Percentiles rank a stretch among this genome's conserved stretches.
phyloP scores from a whole-genome alignment of 345 rosid genomes.

The Aquilaria malaccensis region DNA sequence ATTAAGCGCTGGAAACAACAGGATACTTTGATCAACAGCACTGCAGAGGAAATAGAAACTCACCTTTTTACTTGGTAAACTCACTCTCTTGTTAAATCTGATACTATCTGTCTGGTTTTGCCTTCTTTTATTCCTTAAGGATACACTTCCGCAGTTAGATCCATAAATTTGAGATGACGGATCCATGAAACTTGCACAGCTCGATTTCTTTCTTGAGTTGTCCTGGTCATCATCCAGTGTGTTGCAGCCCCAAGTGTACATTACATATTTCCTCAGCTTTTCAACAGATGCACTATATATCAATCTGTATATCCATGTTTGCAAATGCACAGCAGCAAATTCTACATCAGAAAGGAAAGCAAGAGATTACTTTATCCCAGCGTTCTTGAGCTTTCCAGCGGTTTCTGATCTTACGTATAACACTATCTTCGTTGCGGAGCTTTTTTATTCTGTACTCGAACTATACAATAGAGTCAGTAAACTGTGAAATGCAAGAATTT shows the following conservation, averaged over 20 bases:
- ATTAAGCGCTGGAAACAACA: too few species aligned
- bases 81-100: slow-evolving; percentile 31
- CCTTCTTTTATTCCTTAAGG: slow-evolving; percentile 27
- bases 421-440: slow-evolving; percentile 74
- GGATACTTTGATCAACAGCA: too few species aligned
- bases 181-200: slow-evolving; percentile 27
- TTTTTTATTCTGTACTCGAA: slow-evolving; percentile 77
- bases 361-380: slow-evolving; percentile 73
- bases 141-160: slow-evolving; percentile 23
- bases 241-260: slow-evolving; percentile 71
- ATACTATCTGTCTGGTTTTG: slow-evolving; percentile 17
- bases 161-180: slow-evolving; percentile 30
- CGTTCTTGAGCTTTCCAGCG: slow-evolving; percentile 69
- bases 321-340: too few species aligned
- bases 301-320: not conserved
- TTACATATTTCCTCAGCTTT: slow-evolving; percentile 89
- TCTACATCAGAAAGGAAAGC: not conserved
- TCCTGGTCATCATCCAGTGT: slow-evolving; percentile 33
- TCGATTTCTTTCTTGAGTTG: slow-evolving; percentile 17
- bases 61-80: slow-evolving; percentile 52
- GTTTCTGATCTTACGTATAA: slow-evolving; percentile 53
- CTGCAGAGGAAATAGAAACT: not conserved
- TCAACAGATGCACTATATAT: slow-evolving; percentile 12
- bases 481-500: too few species aligned
- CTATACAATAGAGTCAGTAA: slow-evolving; percentile 26